phyloP scores from a whole-genome alignment of 805 yeast genomes.

The Starmerella potacharoeniae region DNA sequence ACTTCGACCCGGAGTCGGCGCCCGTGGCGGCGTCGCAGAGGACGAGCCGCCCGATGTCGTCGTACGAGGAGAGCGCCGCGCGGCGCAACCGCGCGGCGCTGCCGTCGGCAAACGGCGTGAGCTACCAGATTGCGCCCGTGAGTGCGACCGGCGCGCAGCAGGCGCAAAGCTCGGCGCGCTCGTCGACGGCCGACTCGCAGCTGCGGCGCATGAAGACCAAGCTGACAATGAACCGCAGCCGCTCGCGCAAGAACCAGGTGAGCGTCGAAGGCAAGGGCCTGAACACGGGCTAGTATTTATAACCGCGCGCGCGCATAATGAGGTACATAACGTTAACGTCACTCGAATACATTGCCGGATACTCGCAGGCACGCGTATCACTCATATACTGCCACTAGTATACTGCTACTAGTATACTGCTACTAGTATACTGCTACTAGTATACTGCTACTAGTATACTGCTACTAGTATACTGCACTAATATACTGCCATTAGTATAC shows the following conservation, averaged over 20 bases:
- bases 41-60: conserved; percentile 28
- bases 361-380: too few species aligned
- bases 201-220: conserved; percentile 65
- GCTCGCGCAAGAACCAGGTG: conserved; percentile 54
- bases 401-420: too few species aligned
- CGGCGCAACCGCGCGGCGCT: conserved; percentile 92
- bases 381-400: too few species aligned
- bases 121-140: conserved; percentile 82
- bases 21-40: conserved; percentile 6
- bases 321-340: too few species aligned
- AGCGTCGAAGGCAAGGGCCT: conserved; percentile 60
- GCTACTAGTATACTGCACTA: too few species aligned
- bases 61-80: conserved; percentile 82
- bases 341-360: neutral
- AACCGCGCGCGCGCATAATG: too few species aligned
- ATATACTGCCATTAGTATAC: too few species aligned
- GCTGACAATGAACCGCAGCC: conserved; percentile 31
- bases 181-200: conserved; percentile 56
- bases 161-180: conserved; percentile 37
- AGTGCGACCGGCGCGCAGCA: conserved; percentile 39
- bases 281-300: conserved; percentile 10
- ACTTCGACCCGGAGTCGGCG: conserved; percentile 36
- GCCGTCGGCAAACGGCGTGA: conserved; percentile 81
- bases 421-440: too few species aligned
- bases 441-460: too few species aligned